Evolutionary conservation across 345 rosid species (phyloP).

Genomic region (Mangifera indica): DNA sequence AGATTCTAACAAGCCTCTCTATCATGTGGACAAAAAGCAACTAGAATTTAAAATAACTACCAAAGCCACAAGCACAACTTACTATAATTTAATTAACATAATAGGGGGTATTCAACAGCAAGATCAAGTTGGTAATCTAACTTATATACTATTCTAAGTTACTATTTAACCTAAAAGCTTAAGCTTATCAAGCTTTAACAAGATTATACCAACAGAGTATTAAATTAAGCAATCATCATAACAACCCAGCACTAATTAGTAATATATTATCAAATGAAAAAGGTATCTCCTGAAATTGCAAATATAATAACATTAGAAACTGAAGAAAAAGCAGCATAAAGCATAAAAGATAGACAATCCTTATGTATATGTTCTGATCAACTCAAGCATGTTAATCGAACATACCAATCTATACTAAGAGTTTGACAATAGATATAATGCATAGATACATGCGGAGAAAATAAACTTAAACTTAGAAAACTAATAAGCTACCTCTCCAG

Average conservation of each 20-base stretch:
- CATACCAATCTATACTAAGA: background rate
- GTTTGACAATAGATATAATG: background rate
- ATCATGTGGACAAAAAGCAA: too few relatives aligned
- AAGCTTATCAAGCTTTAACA: too few relatives aligned
- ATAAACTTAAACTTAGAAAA: slow-evolving; percentile 12
- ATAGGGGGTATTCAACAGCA: too few relatives aligned
- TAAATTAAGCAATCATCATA: background rate
- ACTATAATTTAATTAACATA: too few relatives aligned
- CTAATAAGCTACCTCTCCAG: slow-evolving; percentile 76
- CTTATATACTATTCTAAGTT: too few relatives aligned
- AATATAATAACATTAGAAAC: background rate
- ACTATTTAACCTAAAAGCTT: too few relatives aligned
- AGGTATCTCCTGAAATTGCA: background rate
- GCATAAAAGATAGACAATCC: background rate
- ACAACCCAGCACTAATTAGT: background rate
- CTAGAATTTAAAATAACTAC: too few relatives aligned
- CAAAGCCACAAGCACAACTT: too few relatives aligned
- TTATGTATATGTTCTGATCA: background rate
- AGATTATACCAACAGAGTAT: too few relatives aligned
- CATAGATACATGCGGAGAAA: background rate
- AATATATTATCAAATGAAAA: background rate
- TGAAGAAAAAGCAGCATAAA: background rate
- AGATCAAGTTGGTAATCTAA: too few relatives aligned
- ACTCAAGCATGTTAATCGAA: background rate
- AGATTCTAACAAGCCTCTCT: too few relatives aligned